phyloP scores from a whole-genome alignment of 805 yeast genomes.

The Wickerhamomyces xylosicus region DNA sequence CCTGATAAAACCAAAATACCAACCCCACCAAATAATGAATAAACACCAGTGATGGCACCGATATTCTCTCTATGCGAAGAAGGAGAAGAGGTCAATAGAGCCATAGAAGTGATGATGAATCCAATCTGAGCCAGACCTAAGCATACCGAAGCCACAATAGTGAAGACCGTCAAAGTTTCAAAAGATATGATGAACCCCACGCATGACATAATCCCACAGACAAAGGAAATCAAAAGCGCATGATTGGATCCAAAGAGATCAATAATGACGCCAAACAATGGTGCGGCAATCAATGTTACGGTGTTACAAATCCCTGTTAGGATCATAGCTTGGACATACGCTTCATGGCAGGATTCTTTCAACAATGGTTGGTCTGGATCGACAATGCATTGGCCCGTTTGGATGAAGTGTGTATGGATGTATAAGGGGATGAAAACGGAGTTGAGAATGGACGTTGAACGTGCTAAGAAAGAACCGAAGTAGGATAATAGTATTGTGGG shows the following conservation, averaged over 20 bases:
- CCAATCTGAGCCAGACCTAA: slow-evolving; percentile 58
- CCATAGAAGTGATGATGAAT: slow-evolving; percentile 51
- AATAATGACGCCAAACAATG: slow-evolving; percentile 49
- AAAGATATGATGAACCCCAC: slow-evolving; percentile 23
- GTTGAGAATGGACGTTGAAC: slow-evolving; percentile 49
- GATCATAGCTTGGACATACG: slow-evolving; percentile 56
- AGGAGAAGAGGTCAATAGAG: slow-evolving; percentile 31
- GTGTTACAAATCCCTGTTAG: slow-evolving; percentile 59
- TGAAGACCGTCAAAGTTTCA: slow-evolving; percentile 25
- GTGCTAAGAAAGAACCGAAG: slow-evolving; percentile 50
- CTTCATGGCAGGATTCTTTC: slow-evolving; percentile 39
- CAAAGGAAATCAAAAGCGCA: slow-evolving; percentile 27
- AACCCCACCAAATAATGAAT: slow-evolving; percentile 56
- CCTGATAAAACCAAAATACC: slow-evolving; percentile 54
- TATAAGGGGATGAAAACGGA: slow-evolving; percentile 54
- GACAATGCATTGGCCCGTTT: slow-evolving; percentile 37
- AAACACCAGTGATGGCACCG: slow-evolving; percentile 64
- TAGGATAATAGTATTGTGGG: slow-evolving; percentile 45
- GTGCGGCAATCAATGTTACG: slow-evolving; percentile 48
- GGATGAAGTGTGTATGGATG: slow-evolving; percentile 45
- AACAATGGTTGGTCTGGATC: slow-evolving; percentile 18
- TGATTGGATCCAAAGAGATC: slow-evolving; percentile 33
- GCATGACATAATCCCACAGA: slow-evolving; percentile 34
- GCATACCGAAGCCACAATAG: slow-evolving; percentile 29
- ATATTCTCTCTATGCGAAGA: slow-evolving; percentile 33